Evolutionary conservation across 192 early-diverging fungal genomes (phyloP).

Genomic region (Coemansia guatemalensis): DNA sequence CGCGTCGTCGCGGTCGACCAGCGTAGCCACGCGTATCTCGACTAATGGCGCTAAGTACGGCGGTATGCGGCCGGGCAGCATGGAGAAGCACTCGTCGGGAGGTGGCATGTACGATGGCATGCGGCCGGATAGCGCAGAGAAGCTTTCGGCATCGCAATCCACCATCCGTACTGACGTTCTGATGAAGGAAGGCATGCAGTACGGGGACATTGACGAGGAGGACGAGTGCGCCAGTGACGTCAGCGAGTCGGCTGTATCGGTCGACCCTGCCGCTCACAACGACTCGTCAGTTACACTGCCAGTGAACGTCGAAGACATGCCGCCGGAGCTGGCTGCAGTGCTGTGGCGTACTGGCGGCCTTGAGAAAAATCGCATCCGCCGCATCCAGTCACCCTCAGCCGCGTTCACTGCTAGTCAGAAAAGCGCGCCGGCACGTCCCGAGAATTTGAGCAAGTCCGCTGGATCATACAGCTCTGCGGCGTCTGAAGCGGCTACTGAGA

Average conservation of each 20-base stretch:
- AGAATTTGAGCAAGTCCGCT: not conserved
- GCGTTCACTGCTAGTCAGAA: not conserved
- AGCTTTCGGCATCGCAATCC: slow-evolving; percentile 43
- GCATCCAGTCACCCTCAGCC: slow-evolving; percentile 20
- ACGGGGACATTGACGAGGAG: slow-evolving; percentile 38
- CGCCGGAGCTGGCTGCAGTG: slow-evolving; percentile 47
- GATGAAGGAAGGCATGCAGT: slow-evolving; percentile 45
- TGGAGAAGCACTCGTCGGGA: slow-evolving; percentile 35
- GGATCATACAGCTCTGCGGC: not conserved
- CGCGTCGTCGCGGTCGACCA: slow-evolving; percentile 43
- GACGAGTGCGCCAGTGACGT: slow-evolving; percentile 10
- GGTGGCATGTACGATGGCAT: slow-evolving; percentile 25
- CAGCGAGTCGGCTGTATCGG: slow-evolving; percentile 45
- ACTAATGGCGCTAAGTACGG: slow-evolving; percentile 30
- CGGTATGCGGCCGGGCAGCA: slow-evolving; percentile 25
- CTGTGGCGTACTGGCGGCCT: slow-evolving; percentile 47
- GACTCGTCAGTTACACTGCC: slow-evolving; percentile 45
- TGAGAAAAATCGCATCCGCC: slow-evolving; percentile 28
- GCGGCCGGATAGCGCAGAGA: slow-evolving; percentile 28
- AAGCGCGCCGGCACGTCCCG: slow-evolving; percentile 2
- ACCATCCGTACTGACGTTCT: slow-evolving; percentile 48
- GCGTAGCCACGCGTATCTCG: slow-evolving; percentile 43
- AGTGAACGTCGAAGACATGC: slow-evolving; percentile 42
- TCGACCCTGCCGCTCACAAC: slow-evolving; percentile 16
- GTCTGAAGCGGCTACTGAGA: not conserved